These are phyloP conservation scores for Paramyrothecium sp. DNA, from an alignment of 2,329 filamentous ascomycete species.

Conservation along the genomic window DNA sequence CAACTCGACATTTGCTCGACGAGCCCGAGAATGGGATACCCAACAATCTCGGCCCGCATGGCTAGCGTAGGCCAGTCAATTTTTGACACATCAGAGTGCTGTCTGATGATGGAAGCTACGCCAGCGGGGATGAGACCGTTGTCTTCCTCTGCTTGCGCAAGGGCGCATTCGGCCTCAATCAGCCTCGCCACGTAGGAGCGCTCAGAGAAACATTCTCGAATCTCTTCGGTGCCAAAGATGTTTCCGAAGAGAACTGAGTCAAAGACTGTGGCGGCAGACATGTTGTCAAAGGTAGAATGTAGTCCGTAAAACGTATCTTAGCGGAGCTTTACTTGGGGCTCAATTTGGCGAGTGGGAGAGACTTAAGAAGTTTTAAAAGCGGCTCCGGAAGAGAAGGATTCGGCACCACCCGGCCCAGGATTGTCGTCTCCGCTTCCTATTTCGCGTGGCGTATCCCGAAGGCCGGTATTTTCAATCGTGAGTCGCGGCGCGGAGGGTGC, in stretches of 20 bases:
- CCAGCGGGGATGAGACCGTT: slow-evolving; percentile 43
- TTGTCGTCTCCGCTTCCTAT: no score
- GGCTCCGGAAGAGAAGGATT: no score
- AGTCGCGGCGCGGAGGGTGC: no score
- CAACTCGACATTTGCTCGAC: slow-evolving; percentile 34
- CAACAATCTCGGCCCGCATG: slow-evolving; percentile 52
- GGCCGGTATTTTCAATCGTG: no score
- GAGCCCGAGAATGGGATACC: slow-evolving; percentile 51
- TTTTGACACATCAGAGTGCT: slow-evolving; percentile 20
- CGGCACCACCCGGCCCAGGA: no score
- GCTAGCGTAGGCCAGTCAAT: slow-evolving; percentile 30
- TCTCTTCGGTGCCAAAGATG: slow-evolving; percentile 50
- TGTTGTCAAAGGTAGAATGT: no score
- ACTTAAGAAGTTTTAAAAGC: no score
- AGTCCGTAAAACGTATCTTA: no score
- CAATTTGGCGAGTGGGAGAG: no score
- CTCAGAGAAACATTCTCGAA: slow-evolving; percentile 49
- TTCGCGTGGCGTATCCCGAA: no score
- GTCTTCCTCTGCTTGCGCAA: slow-evolving; percentile 48
- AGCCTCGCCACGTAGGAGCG: slow-evolving; percentile 45
- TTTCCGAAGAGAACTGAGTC: slow-evolving; percentile 51
- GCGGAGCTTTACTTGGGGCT: no score
- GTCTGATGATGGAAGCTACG: slow-evolving; percentile 32
- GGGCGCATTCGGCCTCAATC: slow-evolving; percentile 49
- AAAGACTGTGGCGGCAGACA: slow-evolving; percentile 18